phyloP scores from a whole-genome alignment of 139 green algal species.

The Parachlorella kessleri region DNA sequence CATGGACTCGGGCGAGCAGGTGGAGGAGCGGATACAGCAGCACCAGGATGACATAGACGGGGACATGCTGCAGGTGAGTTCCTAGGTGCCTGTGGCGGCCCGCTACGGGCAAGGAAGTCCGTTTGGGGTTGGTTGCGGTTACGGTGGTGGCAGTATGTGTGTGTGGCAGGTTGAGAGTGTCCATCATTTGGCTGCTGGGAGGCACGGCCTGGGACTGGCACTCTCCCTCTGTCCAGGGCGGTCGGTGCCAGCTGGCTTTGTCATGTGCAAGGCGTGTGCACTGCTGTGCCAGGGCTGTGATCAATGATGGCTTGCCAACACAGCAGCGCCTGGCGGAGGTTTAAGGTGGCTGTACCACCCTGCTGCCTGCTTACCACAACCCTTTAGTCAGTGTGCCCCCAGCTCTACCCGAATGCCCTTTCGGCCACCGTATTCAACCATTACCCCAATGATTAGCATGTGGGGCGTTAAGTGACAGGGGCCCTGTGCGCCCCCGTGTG shows the following conservation, averaged over 20 bases:
- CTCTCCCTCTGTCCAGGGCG: background rate
- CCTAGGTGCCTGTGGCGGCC: background rate
- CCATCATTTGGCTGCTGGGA: background rate
- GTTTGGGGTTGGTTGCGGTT: background rate
- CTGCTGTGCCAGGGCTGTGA: no score
- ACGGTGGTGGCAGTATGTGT: background rate
- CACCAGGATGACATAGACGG: constrained; percentile 10
- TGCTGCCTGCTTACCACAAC: no score
- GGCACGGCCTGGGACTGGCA: background rate
- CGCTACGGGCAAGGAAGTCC: background rate
- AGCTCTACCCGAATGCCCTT: no score
- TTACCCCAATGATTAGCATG: background rate
- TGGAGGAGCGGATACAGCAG: constrained; percentile 19
- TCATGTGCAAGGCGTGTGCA: no score
- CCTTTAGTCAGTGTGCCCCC: no score
- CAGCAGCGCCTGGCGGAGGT: no score
- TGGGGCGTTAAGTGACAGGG: background rate
- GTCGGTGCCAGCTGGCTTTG: no score
- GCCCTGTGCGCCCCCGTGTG: no score
- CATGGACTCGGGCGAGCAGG: constrained; percentile 13
- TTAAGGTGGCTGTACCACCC: no score
- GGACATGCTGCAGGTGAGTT: constrained; percentile 11
- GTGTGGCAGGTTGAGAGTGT: background rate
- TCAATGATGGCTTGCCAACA: no score
- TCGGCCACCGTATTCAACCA: no score